Percentiles rank a stretch among this genome's conserved stretches.
Conservation (phyloP, 371 early-diverging fungal genomes). For the Neoconidiobolus thromboides region DNA sequence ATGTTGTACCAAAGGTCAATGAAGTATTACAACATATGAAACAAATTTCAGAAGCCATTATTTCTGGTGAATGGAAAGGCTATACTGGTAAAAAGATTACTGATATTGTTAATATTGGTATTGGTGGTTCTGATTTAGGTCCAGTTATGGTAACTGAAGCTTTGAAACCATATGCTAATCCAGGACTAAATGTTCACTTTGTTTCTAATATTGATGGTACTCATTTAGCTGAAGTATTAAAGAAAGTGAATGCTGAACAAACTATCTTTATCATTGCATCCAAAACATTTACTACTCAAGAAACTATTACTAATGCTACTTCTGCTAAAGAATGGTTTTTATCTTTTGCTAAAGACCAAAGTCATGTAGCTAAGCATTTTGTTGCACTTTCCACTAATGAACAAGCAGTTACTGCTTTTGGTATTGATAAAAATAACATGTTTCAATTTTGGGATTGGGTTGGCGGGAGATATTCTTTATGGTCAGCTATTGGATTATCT, state of each 20-base stretch:
- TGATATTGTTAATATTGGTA: conserved; percentile 97
- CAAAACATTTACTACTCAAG: conserved; percentile 98
- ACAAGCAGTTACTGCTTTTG: conserved; percentile 74
- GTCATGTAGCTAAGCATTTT: conserved; percentile 95
- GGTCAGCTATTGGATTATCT: conserved; percentile 95
- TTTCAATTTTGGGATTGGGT: conserved; percentile 99
- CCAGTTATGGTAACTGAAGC: conserved; percentile 98
- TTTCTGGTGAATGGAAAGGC: conserved; percentile 82
- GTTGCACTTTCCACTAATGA: conserved; percentile 96
- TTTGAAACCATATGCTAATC: conserved; percentile 70
- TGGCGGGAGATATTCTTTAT: conserved; percentile 98
- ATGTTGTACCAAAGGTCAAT: conserved; percentile 87
- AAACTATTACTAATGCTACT: conserved; percentile 94
- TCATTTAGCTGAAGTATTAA: conserved; percentile 81
- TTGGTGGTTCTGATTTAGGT: conserved; percentile 99
- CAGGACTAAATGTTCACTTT: conserved; percentile 72
- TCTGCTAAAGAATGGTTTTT: conserved; percentile 92
- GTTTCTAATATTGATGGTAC: conserved; percentile 98
- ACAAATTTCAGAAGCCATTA: conserved; percentile 58
- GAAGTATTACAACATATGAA: conserved; percentile 88
- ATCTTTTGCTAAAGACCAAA: conserved; percentile 56
- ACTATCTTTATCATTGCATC: conserved; percentile 93
- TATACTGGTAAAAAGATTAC: conserved; percentile 87
- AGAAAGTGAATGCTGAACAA: conserved; percentile 71
- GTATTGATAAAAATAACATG: conserved; percentile 86